A percentile compares a stretch with the other conserved stretches of the same genome.
phyloP scores from a whole-genome alignment of 2,329 filamentous ascomycete species.

The Gaeumannomyces tritici region DNA sequence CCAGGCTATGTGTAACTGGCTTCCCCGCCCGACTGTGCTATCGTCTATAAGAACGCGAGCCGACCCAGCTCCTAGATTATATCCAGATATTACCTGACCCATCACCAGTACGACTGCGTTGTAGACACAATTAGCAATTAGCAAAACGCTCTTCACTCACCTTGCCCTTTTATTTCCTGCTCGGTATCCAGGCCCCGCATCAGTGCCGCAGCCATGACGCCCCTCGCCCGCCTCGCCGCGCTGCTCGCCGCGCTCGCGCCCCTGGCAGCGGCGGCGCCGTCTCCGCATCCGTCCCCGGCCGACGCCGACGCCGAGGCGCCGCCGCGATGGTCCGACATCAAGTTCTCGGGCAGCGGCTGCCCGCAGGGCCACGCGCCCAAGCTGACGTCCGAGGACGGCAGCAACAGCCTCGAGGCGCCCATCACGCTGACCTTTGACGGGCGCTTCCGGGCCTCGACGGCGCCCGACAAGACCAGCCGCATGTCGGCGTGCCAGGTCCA shows the following conservation, averaged over 20 bases:
- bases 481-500: slow-evolving; percentile 28
- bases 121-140: background rate
- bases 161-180: background rate
- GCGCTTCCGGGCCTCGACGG: background rate
- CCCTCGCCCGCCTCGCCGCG: slow-evolving; percentile 9
- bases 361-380: slow-evolving; percentile 20
- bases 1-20: background rate
- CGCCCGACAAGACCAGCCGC: slow-evolving; percentile 14
- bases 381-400: slow-evolving; percentile 19
- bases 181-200: background rate
- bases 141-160: background rate
- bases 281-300: slow-evolving; percentile 3
- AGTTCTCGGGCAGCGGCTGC: slow-evolving; percentile 27
- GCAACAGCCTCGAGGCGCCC: slow-evolving; percentile 9
- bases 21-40: background rate
- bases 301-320: slow-evolving; percentile 14
- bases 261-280: slow-evolving; percentile 8
- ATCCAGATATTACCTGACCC: background rate
- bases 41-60: background rate
- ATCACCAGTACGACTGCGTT: background rate
- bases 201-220: slow-evolving; percentile 9
- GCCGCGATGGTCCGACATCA: slow-evolving; percentile 18
- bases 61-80: background rate
- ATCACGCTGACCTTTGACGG: slow-evolving; percentile 15
- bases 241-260: slow-evolving; percentile 12